Percentiles rank a stretch among this genome's conserved stretches.
Evolutionary conservation across 2,329 filamentous ascomycete genomes (phyloP).

Genomic region (Zymoseptoria tritici): DNA sequence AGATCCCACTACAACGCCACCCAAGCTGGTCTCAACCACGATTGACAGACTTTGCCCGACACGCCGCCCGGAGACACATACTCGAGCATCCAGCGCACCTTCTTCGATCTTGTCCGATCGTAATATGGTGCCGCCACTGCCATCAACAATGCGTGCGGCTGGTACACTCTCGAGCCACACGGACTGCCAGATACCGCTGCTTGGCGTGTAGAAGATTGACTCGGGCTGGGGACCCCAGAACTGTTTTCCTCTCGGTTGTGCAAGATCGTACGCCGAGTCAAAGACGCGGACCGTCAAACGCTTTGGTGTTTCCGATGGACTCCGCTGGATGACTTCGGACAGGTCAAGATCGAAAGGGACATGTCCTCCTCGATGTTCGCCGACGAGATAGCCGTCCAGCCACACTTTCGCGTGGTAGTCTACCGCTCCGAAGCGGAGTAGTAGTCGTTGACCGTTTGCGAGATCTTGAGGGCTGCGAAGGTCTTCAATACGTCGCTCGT

Average conservation of each 20-base stretch:
- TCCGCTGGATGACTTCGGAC: slow-evolving; percentile 38
- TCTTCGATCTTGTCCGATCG: slow-evolving; percentile 47
- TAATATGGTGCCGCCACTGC: slow-evolving; percentile 52
- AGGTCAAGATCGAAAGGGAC: slow-evolving; percentile 52
- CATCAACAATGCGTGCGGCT: slow-evolving; percentile 45
- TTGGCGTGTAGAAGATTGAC: slow-evolving; percentile 65
- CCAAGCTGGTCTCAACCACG: slow-evolving; percentile 48
- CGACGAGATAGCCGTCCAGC: slow-evolving; percentile 47
- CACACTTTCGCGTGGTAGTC: slow-evolving; percentile 55
- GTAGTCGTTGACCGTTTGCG: slow-evolving; percentile 34
- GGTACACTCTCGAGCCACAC: slow-evolving; percentile 62
- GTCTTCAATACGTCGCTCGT: slow-evolving; percentile 41
- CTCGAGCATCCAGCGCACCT: slow-evolving; percentile 44
- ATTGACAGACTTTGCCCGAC: slow-evolving; percentile 43
- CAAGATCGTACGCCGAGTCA: slow-evolving; percentile 57
- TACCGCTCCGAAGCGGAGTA: slow-evolving; percentile 54
- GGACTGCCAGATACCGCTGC: slow-evolving; percentile 66
- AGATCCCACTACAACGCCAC: slow-evolving; percentile 42
- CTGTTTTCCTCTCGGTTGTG: slow-evolving; percentile 61
- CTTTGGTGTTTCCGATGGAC: slow-evolving; percentile 11
- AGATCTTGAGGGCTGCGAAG: slow-evolving; percentile 18
- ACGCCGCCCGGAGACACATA: slow-evolving; percentile 45
- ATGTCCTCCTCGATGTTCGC: slow-evolving; percentile 52
- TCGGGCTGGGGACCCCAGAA: slow-evolving; percentile 53
- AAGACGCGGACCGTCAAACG: slow-evolving; percentile 52